Evolutionary conservation across 352 stramenopile genomes (phyloP).

Genomic region (Phytophthora syringae): DNA sequence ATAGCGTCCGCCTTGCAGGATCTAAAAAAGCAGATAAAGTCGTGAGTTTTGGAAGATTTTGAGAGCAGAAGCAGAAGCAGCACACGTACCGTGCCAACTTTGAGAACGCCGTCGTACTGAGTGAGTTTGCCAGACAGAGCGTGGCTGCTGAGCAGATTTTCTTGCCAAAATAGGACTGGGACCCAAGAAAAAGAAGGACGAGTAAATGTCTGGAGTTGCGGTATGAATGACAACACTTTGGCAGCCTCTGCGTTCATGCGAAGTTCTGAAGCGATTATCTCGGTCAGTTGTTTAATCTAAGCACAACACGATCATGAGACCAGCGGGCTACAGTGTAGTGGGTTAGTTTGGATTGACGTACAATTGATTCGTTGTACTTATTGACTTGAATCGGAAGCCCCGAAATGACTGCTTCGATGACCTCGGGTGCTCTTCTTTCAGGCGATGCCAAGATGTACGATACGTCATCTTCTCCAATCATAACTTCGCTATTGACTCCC

Average conservation of each 20-base stretch:
- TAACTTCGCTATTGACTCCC: background rate
- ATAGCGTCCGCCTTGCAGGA: slow-evolving; percentile 46
- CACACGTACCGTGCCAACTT: slow-evolving; percentile 38
- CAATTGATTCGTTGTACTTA: slow-evolving; percentile 42
- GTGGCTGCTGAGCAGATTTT: slow-evolving; percentile 45
- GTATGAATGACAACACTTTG: slow-evolving; percentile 55
- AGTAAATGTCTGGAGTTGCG: slow-evolving; percentile 35
- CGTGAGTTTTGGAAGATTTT: background rate
- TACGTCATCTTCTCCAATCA: slow-evolving; percentile 7
- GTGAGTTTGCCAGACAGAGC: slow-evolving; percentile 50
- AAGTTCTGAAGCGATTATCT: slow-evolving; percentile 49
- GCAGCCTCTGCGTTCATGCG: slow-evolving; percentile 38
- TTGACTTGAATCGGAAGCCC: slow-evolving; percentile 46
- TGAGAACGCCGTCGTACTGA: slow-evolving; percentile 38
- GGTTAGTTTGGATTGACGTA: too few species aligned
- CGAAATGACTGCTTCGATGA: slow-evolving; percentile 32
- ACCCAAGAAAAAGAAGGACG: slow-evolving; percentile 64
- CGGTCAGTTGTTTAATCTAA: slow-evolving; percentile 30
- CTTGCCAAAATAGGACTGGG: slow-evolving; percentile 51
- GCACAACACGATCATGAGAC: background rate
- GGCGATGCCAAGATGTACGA: slow-evolving; percentile 13
- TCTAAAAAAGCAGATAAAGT: slow-evolving; percentile 17
- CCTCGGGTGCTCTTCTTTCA: slow-evolving; percentile 34
- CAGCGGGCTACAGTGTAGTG: too few species aligned
- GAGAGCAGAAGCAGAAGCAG: background rate